Evolutionary conservation across 306 rosid genomes (phyloP).

Genomic region (Cicer cuneatum): DNA sequence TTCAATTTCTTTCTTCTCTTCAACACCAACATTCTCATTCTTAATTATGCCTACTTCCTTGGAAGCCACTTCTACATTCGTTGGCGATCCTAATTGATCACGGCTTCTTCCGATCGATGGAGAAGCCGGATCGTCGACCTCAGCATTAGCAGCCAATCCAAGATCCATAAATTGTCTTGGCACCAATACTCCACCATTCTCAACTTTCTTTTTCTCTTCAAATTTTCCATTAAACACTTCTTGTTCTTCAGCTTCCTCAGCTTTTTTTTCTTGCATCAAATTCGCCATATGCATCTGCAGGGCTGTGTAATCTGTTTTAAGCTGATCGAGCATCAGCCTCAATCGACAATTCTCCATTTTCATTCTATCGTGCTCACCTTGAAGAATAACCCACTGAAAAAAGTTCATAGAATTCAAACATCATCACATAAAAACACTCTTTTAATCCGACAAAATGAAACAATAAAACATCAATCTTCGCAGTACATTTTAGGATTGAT

Average conservation of each 20-base stretch:
- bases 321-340: conserved; percentile 53
- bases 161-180: conserved; percentile 78
- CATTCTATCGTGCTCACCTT: conserved; percentile 60
- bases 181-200: conserved; percentile 43
- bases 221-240: conserved; percentile 21
- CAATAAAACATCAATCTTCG: not conserved
- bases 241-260: conserved; percentile 40
- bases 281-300: conserved; percentile 54
- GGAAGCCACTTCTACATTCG: conserved; percentile 44
- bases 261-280: conserved; percentile 52
- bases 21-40: conserved; percentile 44
- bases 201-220: conserved; percentile 45
- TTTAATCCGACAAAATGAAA: not conserved
- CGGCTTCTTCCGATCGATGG: conserved; percentile 56
- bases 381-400: conserved; percentile 61
- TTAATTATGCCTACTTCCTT: conserved; percentile 35
- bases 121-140: conserved; percentile 54
- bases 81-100: conserved; percentile 51
- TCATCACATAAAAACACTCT: not conserved
- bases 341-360: conserved; percentile 66
- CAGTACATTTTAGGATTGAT: too few relatives aligned
- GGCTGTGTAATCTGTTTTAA: conserved; percentile 49
- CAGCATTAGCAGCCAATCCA: conserved; percentile 56
- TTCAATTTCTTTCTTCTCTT: conserved; percentile 50
- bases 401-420: not conserved